Conservation (phyloP, 768 basidiomycete species). For the Rhizopogon salebrosus region DNA sequence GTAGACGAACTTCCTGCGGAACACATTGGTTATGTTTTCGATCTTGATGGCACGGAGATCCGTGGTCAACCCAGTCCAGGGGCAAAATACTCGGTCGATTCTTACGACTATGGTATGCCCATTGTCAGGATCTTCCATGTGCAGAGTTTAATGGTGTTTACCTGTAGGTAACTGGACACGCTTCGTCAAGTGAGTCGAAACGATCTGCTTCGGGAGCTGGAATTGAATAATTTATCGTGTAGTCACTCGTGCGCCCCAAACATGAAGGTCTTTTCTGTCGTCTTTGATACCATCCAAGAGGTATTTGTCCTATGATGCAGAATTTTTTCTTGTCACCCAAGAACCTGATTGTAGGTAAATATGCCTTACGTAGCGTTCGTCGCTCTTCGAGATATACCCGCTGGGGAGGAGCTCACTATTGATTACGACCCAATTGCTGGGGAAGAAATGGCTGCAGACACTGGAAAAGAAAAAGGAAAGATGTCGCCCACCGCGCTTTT, state of each 20-base stretch:
- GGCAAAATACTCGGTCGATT: constrained; percentile 51
- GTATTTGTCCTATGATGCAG: constrained; percentile 26
- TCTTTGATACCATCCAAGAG: constrained; percentile 56
- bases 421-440: constrained; percentile 53
- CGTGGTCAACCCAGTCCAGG: constrained; percentile 28
- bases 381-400: constrained; percentile 41
- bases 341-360: constrained; percentile 36
- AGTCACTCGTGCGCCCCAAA: constrained; percentile 71
- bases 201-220: not conserved
- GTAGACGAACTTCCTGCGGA: constrained; percentile 33
- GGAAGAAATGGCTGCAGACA: constrained; percentile 11
- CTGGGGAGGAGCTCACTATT: constrained; percentile 53
- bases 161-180: constrained; percentile 68
- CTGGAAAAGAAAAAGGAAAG: constrained; percentile 17
- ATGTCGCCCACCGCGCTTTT: constrained; percentile 24
- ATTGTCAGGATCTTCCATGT: not conserved
- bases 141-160: constrained; percentile 3
- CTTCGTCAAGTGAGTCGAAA: constrained; percentile 56
- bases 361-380: constrained; percentile 61
- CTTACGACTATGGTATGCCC: constrained; percentile 41
- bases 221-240: constrained; percentile 7
- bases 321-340: not conserved
- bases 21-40: constrained; percentile 49
- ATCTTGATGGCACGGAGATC: constrained; percentile 54
- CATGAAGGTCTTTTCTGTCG: constrained; percentile 48